phyloP scores from a whole-genome alignment of 768 basidiomycete species.

The Leccinum fibrillosum region DNA sequence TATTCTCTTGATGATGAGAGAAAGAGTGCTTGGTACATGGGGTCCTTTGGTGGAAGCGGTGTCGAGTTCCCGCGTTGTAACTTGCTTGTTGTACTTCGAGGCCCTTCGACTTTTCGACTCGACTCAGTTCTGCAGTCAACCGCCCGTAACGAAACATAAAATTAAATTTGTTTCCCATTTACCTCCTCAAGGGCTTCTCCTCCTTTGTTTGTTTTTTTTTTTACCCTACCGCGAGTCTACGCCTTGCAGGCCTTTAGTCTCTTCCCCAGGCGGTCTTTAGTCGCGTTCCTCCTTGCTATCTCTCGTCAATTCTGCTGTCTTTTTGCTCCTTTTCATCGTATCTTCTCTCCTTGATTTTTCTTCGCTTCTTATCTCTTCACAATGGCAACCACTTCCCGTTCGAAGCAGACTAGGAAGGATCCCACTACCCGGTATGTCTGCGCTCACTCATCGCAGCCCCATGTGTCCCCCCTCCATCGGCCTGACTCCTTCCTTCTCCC shows the following conservation, averaged over 20 bases:
- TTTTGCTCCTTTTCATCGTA: constrained; percentile 23
- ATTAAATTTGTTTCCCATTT: constrained; percentile 22
- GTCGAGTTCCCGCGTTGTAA: constrained; percentile 32
- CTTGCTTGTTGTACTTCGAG: constrained; percentile 20
- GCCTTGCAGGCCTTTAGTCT: constrained; percentile 18
- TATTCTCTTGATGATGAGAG: neutral
- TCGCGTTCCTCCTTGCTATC: constrained; percentile 35
- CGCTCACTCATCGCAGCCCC: constrained; percentile 10
- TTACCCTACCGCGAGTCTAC: constrained; percentile 12
- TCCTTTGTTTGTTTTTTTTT: constrained; percentile 10
- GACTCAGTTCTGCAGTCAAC: constrained; percentile 22
- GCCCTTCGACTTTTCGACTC: constrained; percentile 26
- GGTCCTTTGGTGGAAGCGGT: constrained; percentile 24
- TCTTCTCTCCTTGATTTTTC: constrained; percentile 31
- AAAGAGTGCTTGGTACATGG: constrained; percentile 12
- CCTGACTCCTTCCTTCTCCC: constrained; percentile 4
- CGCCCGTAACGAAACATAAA: constrained; percentile 28
- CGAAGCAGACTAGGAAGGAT: constrained; percentile 66
- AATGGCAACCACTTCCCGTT: constrained; percentile 65
- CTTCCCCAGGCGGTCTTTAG: constrained; percentile 23
- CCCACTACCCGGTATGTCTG: constrained; percentile 47
- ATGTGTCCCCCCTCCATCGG: constrained; percentile 9
- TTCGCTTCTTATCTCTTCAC: constrained; percentile 18
- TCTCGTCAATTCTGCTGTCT: constrained; percentile 34
- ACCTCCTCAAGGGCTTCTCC: constrained; percentile 19